A percentile compares a stretch with the other conserved stretches of the same genome.
Conservation (phyloP, 139 green algal species). For the Chlorella sp. region DNA sequence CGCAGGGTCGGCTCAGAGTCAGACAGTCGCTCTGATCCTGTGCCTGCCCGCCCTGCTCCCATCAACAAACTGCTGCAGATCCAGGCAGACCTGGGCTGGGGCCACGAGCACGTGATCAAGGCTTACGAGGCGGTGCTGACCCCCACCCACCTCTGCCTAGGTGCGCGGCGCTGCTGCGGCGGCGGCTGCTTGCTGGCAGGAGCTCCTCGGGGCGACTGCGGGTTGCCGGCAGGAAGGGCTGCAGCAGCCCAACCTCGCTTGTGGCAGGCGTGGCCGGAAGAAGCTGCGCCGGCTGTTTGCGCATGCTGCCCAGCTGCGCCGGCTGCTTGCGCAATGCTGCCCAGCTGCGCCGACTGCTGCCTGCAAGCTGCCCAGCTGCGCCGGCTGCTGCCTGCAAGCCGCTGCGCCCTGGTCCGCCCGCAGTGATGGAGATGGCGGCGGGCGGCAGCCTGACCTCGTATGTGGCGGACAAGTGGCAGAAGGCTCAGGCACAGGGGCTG, state of each 20-base stretch:
- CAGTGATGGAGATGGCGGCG: constrained; percentile 62
- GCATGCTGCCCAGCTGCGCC: not conserved
- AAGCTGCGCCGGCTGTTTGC: not conserved
- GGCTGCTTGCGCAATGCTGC: not conserved
- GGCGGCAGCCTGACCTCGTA: constrained; percentile 80
- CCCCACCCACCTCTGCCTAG: constrained; percentile 53
- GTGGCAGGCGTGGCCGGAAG: not conserved
- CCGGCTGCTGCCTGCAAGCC: too few relatives aligned
- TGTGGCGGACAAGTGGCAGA: constrained; percentile 75
- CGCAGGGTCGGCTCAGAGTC: too few relatives aligned
- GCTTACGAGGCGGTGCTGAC: constrained; percentile 63
- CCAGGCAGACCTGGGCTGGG: constrained; percentile 55
- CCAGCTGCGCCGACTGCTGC: too few relatives aligned
- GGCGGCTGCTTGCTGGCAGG: too few relatives aligned
- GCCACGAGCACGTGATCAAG: constrained; percentile 55
- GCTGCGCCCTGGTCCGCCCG: too few relatives aligned
- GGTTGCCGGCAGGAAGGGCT: too few relatives aligned
- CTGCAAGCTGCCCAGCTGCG: not conserved
- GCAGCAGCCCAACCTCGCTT: not conserved
- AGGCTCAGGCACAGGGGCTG: constrained; percentile 68
- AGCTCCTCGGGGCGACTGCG: too few relatives aligned
- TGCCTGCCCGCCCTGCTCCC: too few relatives aligned
- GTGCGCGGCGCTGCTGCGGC: too few relatives aligned
- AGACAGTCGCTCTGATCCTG: too few relatives aligned
- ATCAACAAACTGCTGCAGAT: too few relatives aligned